Evolutionary conservation across 2,329 filamentous ascomycete species (phyloP).

Genomic region (Torrubiellomyces zombiae): DNA sequence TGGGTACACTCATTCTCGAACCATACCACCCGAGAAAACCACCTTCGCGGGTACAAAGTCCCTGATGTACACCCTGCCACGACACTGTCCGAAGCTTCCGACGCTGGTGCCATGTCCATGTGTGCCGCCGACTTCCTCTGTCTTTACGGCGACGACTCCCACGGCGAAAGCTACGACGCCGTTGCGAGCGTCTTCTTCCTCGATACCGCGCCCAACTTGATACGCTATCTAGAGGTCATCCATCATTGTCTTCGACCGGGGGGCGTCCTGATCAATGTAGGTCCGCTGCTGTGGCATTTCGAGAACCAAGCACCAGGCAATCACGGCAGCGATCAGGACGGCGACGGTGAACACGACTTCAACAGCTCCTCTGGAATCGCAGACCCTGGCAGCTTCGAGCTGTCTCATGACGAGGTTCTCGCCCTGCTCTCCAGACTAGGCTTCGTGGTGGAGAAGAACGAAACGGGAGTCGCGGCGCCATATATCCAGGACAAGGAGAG

Average conservation of each 20-base stretch:
- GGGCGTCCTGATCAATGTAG: slow-evolving; percentile 77
- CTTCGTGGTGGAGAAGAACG: slow-evolving; percentile 52
- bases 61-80: slow-evolving; percentile 65
- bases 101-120: slow-evolving; percentile 68
- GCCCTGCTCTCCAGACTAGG: slow-evolving; percentile 57
- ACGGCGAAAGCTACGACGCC: slow-evolving; percentile 53
- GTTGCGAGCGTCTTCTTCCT: slow-evolving; percentile 91
- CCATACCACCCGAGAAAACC: slow-evolving; percentile 53
- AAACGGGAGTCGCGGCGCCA: slow-evolving; percentile 48
- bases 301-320: slow-evolving; percentile 53
- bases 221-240: slow-evolving; percentile 78
- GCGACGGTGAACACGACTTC: slow-evolving; percentile 31
- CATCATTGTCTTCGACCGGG: slow-evolving; percentile 57
- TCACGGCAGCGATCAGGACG: slow-evolving; percentile 33
- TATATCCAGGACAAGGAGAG: slow-evolving; percentile 78
- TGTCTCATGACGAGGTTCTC: slow-evolving; percentile 78
- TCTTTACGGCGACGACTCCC: slow-evolving; percentile 53
- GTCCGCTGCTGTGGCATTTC: slow-evolving; percentile 90
- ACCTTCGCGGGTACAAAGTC: slow-evolving; percentile 55
- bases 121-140: slow-evolving; percentile 82
- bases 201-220: slow-evolving; percentile 86
- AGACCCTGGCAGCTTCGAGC: slow-evolving; percentile 78
- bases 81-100: slow-evolving; percentile 23
- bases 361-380: slow-evolving; percentile 51
- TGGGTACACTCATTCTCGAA: slow-evolving; percentile 86